A percentile compares a stretch with the other conserved stretches of the same genome.
These are phyloP conservation scores for Phytomonas serpens DNA, from an alignment of 208 protist genomes.

Conservation along the genomic window DNA sequence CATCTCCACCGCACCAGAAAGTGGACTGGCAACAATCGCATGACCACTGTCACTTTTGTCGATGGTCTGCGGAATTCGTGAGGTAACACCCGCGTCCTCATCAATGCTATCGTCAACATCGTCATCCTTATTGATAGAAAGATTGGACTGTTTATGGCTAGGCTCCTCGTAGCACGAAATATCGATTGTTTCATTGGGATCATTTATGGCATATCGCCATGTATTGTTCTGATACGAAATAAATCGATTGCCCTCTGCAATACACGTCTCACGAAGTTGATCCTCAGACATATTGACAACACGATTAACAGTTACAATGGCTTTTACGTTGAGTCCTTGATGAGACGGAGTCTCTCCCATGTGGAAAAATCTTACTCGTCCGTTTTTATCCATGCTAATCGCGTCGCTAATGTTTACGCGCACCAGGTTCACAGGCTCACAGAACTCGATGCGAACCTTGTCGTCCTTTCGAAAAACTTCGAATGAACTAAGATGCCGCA, in stretches of 20 bases:
- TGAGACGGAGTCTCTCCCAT: slow-evolving; percentile 18
- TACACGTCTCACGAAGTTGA: slow-evolving; percentile 21
- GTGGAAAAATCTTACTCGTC: slow-evolving; percentile 63
- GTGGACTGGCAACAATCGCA: background rate
- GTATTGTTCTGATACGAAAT: slow-evolving; percentile 27
- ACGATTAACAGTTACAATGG: slow-evolving; percentile 57
- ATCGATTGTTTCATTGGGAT: slow-evolving; percentile 10
- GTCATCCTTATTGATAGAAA: slow-evolving; percentile 11
- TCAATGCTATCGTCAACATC: slow-evolving; percentile 6
- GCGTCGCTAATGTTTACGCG: slow-evolving; percentile 51
- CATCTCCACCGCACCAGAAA: background rate
- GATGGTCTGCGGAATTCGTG: background rate
- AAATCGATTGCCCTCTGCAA: slow-evolving; percentile 24
- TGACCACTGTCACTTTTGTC: background rate
- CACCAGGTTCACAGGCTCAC: slow-evolving; percentile 78
- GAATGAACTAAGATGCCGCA: slow-evolving; percentile 50
- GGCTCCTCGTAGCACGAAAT: slow-evolving; percentile 3
- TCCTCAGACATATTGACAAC: slow-evolving; percentile 18
- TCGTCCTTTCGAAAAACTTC: slow-evolving; percentile 48
- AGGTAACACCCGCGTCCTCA: background rate
- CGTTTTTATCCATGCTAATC: slow-evolving; percentile 39
- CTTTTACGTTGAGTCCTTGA: slow-evolving; percentile 47
- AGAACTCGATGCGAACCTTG: slow-evolving; percentile 52
- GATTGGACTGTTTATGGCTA: slow-evolving; percentile 6
- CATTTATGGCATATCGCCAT: slow-evolving; percentile 35